Conservation (phyloP, 768 basidiomycete genomes). For the Peribolospora baueri region DNA sequence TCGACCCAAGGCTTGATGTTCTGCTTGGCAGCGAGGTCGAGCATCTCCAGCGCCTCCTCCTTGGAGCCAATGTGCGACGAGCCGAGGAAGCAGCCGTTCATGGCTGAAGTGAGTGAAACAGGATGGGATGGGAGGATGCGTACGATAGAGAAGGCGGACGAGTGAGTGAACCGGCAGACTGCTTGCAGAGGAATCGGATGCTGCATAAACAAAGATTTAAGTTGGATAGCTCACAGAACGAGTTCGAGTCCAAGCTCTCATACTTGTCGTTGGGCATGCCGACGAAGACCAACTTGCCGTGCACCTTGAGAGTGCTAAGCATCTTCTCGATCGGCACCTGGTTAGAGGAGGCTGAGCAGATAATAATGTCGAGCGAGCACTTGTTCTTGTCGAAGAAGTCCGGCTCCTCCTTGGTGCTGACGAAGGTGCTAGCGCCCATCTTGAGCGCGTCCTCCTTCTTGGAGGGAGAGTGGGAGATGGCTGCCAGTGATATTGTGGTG, state of each 20-base stretch:
- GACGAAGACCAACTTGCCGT: slow-evolving; percentile 32
- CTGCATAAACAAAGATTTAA: too few species aligned
- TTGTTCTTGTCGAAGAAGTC: neutral
- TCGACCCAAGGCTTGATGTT: slow-evolving; percentile 27
- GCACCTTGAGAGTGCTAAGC: slow-evolving; percentile 29
- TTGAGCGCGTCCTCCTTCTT: slow-evolving; percentile 35
- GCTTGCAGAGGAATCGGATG: too few species aligned
- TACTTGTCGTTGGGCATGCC: slow-evolving; percentile 17
- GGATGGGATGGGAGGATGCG: neutral
- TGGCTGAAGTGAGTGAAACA: slow-evolving; percentile 1
- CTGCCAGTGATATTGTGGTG: slow-evolving; percentile 8
- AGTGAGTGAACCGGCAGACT: too few species aligned
- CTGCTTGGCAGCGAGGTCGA: slow-evolving; percentile 33
- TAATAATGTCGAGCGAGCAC: slow-evolving; percentile 18
- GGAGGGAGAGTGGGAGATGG: slow-evolving; percentile 31
- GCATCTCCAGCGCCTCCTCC: slow-evolving; percentile 34
- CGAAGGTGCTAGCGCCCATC: slow-evolving; percentile 33
- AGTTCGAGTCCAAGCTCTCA: too few species aligned
- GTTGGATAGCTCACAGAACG: too few species aligned
- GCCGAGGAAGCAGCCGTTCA: slow-evolving; percentile 12
- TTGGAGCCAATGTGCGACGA: slow-evolving; percentile 31
- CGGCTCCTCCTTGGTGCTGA: slow-evolving; percentile 23
- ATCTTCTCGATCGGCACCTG: slow-evolving; percentile 29
- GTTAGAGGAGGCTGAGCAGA: slow-evolving; percentile 19
- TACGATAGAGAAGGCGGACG: slow-evolving; percentile 1